Evolutionary conservation across 805 yeast species (phyloP).

Genomic region (Saccharomycopsis guyanensis): DNA sequence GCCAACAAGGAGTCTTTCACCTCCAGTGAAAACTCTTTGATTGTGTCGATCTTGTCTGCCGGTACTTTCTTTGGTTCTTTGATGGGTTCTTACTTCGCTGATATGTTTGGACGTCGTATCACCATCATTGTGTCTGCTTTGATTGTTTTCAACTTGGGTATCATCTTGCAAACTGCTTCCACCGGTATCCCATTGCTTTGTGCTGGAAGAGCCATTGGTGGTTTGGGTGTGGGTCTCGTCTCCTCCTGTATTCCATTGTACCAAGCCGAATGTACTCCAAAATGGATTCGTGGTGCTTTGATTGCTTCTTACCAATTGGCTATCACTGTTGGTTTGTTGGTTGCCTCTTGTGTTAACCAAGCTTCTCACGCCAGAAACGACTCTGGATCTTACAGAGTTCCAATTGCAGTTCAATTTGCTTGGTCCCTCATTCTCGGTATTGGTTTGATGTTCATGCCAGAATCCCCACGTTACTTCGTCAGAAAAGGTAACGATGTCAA

Average conservation of each 20-base stretch:
- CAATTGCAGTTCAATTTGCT: conserved; percentile 60
- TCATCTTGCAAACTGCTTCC: conserved; percentile 39
- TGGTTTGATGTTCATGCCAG: conserved; percentile 66
- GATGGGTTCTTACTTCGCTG: conserved; percentile 49
- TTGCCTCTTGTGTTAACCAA: conserved; percentile 65
- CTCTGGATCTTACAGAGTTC: conserved; percentile 61
- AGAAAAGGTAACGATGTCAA: conserved; percentile 45
- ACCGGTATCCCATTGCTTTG: conserved; percentile 42
- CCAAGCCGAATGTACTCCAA: conserved; percentile 75
- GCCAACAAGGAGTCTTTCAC: conserved; percentile 31
- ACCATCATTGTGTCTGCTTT: conserved; percentile 37
- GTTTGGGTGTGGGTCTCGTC: conserved; percentile 64
- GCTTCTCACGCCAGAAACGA: conserved; percentile 47
- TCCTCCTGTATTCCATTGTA: conserved; percentile 68
- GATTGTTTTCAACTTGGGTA: conserved; percentile 44
- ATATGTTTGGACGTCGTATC: conserved; percentile 46
- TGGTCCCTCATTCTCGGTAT: conserved; percentile 53
- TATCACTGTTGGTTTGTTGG: conserved; percentile 59
- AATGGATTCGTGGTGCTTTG: conserved; percentile 69
- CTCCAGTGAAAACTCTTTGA: conserved; percentile 44
- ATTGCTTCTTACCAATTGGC: conserved; percentile 71
- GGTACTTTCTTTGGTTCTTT: conserved; percentile 68
- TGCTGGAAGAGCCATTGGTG: conserved; percentile 63
- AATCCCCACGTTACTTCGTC: conserved; percentile 64
- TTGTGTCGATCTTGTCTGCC: conserved; percentile 64